Percentiles rank a stretch among this genome's conserved stretches.
These are phyloP conservation scores for Ogataea polymorpha DNA, from an alignment of 805 yeast genomes.

Conservation along the genomic window DNA sequence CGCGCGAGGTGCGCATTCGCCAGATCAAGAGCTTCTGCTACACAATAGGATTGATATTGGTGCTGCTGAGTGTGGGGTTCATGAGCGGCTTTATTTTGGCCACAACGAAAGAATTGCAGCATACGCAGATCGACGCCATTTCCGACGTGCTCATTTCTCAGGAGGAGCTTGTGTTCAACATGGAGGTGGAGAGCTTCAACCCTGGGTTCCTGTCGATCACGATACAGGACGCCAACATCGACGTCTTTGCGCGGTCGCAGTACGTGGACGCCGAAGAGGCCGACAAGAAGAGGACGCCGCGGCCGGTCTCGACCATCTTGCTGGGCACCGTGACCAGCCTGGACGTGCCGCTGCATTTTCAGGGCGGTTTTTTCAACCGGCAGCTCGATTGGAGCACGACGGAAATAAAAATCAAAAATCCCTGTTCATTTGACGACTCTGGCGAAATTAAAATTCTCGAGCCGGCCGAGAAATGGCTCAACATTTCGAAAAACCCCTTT, in stretches of 20 bases:
- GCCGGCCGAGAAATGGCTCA: constrained; percentile 61
- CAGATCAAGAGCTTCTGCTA: constrained; percentile 37
- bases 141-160: constrained; percentile 73
- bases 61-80: constrained; percentile 70
- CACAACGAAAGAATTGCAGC: constrained; percentile 76
- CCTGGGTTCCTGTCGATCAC: constrained; percentile 78
- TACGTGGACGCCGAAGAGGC: constrained; percentile 30
- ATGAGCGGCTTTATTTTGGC: constrained; percentile 82
- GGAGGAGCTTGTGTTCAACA: constrained; percentile 80
- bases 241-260: constrained; percentile 76
- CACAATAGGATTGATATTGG: constrained; percentile 42
- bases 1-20: constrained; percentile 27
- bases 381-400: constrained; percentile 58
- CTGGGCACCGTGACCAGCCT: constrained; percentile 65
- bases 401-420: constrained; percentile 67
- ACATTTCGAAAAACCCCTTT: constrained; percentile 73
- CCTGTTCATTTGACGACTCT: constrained; percentile 48
- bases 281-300: not conserved
- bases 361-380: constrained; percentile 73
- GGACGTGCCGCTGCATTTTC: constrained; percentile 71
- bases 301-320: constrained; percentile 50
- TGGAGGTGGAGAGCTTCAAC: constrained; percentile 75
- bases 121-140: constrained; percentile 58
- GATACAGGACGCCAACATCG: constrained; percentile 67
- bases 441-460: constrained; percentile 12